Evolutionary conservation across 768 basidiomycete genomes (phyloP).

Genomic region (Suillus variegatus): DNA sequence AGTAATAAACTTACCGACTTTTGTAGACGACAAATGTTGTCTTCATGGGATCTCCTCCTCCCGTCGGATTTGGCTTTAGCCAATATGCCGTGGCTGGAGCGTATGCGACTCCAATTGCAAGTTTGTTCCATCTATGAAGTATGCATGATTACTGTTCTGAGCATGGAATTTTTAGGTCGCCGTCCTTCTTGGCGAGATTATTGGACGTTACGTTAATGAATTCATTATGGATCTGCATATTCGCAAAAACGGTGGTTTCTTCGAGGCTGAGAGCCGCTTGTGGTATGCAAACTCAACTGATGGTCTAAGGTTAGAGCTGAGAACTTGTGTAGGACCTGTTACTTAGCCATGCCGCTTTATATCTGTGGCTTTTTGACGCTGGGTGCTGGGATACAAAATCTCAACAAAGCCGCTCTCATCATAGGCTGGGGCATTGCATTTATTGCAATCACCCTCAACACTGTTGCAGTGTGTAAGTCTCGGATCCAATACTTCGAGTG

Average conservation of each 20-base stretch:
- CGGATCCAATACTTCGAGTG: not conserved
- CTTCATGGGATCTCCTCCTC: slow-evolving; percentile 48
- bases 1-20: not conserved
- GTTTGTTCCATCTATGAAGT: slow-evolving; percentile 10
- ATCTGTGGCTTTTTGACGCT: slow-evolving; percentile 44
- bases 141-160: not conserved
- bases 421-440: slow-evolving; percentile 48
- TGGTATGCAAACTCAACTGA: slow-evolving; percentile 30
- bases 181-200: slow-evolving; percentile 50
- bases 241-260: slow-evolving; percentile 50
- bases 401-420: slow-evolving; percentile 31
- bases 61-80: slow-evolving; percentile 48
- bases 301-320: not conserved
- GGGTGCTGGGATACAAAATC: slow-evolving; percentile 39
- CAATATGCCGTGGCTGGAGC: slow-evolving; percentile 42
- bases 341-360: slow-evolving; percentile 42
- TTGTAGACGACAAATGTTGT: slow-evolving; percentile 54
- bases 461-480: slow-evolving; percentile 40
- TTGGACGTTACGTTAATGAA: slow-evolving; percentile 54
- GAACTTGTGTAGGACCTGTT: slow-evolving; percentile 32
- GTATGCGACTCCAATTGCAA: slow-evolving; percentile 46
- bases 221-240: slow-evolving; percentile 46
- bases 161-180: slow-evolving; percentile 37
- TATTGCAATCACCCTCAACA: slow-evolving; percentile 37
- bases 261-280: slow-evolving; percentile 51